Evolutionary conservation across 2,329 filamentous ascomycete species (phyloP), one percentile per base, ranked within the genome.

Genomic region (Periglandula ipomoeae): DNA sequence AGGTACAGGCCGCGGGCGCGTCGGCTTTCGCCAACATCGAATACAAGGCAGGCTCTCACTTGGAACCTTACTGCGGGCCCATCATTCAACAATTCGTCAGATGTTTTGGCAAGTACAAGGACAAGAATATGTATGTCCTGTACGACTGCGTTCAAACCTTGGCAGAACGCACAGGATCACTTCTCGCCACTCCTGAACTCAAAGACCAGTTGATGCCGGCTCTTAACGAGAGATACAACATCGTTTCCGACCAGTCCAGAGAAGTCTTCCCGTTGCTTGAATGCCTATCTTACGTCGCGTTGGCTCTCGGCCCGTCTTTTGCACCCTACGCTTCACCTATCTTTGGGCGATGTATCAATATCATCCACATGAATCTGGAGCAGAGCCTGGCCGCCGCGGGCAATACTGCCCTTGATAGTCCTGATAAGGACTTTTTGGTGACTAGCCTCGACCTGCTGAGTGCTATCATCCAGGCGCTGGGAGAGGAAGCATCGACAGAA

Each of bases 91-190:
- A 97, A 64, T 97, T 91, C 61, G 89, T 96, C 46, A 76, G 79
- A 52, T 98, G 93, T 67, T 98, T 98, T 68, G 79, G 75, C 47
- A 89, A 87, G 68, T 98, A 97, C 79, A 97, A 98, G 75, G 91
- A 97, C 67, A 85, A 89, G 60, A 98, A 98, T 71, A 96, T 97
- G 82, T 96, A 94, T 71, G 94, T 97, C 48, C 79, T 98, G 30
- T 98, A 98, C 70, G 93, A 98, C 69, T 97, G 93, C 65, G 88
- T 98, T 30, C 93, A 98, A 70, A 98, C 93, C 0, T 74, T 98
- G 50, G 93, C 93, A 3, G 93, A 98, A 66, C 85, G 89, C 61
- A 85, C 97, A 48, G 89, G 89, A 10, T 82, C 84, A 6, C 81
- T 85, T 30, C 74, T 98, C 55, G 85, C 89, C n/a, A 76, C 81